Conservation (phyloP, 805 yeast species). For the Debaryomyces prosopidis region DNA sequence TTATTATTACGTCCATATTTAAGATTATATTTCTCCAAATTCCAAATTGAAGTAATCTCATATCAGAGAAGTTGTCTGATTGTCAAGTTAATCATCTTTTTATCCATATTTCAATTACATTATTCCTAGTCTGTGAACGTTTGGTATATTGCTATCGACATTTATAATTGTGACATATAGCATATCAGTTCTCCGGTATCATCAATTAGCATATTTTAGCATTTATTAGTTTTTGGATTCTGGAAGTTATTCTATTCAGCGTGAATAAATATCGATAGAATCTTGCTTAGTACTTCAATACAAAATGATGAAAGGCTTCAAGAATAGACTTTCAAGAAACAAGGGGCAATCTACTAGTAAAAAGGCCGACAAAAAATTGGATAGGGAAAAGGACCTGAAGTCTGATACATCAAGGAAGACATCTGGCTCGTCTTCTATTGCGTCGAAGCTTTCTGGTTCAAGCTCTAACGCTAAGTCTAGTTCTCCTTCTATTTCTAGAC, state of each 20-base stretch:
- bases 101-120: no score
- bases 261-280: no score
- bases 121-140: no score
- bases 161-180: no score
- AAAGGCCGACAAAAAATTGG: slow-evolving; percentile 33
- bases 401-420: slow-evolving; percentile 14
- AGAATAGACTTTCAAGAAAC: slow-evolving; percentile 45
- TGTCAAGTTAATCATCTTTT: no score
- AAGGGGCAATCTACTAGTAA: slow-evolving; percentile 36
- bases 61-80: no score
- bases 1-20: neutral
- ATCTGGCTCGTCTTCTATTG: slow-evolving; percentile 19
- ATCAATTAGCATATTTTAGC: neutral
- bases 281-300: no score
- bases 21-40: neutral
- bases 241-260: no score
- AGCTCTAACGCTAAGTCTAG: slow-evolving; percentile 15
- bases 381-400: slow-evolving; percentile 28
- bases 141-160: no score
- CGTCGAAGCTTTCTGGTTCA: slow-evolving; percentile 1
- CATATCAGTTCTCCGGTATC: neutral
- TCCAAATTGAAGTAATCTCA: neutral
- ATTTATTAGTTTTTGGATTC: neutral
- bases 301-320: slow-evolving; percentile 49
- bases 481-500: slow-evolving; percentile 37